Conservation (phyloP, 1,284 basidiomycete species). For the Meira nashicola region DNA sequence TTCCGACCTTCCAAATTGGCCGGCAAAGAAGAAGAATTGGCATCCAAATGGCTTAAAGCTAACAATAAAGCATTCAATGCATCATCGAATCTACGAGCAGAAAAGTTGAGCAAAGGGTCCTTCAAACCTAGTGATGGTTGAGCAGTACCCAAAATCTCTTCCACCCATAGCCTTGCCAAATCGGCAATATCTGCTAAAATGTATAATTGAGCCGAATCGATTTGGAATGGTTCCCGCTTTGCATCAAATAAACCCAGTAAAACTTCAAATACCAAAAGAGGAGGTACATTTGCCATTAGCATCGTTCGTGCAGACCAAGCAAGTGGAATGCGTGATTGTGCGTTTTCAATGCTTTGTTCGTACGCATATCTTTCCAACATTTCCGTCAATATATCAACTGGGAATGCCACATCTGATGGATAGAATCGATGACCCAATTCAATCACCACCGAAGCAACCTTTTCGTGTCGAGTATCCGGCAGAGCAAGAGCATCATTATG, state of each 20-base stretch:
- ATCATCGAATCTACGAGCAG: constrained; percentile 28
- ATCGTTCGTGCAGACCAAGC: constrained; percentile 78
- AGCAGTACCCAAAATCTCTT: constrained; percentile 3
- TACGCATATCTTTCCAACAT: constrained; percentile 41
- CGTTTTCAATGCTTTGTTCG: constrained; percentile 19
- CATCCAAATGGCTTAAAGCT: background rate
- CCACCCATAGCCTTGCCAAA: background rate
- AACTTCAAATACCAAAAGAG: constrained; percentile 73
- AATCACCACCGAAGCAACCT: constrained; percentile 14
- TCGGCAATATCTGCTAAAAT: background rate
- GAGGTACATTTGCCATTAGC: constrained; percentile 70
- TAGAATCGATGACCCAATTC: constrained; percentile 19
- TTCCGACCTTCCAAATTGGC: background rate
- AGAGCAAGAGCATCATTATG: constrained; percentile 5
- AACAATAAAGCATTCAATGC: constrained; percentile 20
- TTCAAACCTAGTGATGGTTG: background rate
- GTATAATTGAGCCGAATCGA: constrained; percentile 12
- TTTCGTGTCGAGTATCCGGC: constrained; percentile 9
- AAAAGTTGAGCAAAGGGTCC: constrained; percentile 17
- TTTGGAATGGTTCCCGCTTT: constrained; percentile 45
- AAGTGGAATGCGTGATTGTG: constrained; percentile 29
- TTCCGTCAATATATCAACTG: constrained; percentile 39
- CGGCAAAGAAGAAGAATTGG: background rate
- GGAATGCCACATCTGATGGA: constrained; percentile 41
- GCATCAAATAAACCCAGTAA: constrained; percentile 76